Percentiles rank a stretch among this genome's conserved stretches.
Conservation (phyloP, 768 basidiomycete species). For the Nevesoporus exiguus region DNA sequence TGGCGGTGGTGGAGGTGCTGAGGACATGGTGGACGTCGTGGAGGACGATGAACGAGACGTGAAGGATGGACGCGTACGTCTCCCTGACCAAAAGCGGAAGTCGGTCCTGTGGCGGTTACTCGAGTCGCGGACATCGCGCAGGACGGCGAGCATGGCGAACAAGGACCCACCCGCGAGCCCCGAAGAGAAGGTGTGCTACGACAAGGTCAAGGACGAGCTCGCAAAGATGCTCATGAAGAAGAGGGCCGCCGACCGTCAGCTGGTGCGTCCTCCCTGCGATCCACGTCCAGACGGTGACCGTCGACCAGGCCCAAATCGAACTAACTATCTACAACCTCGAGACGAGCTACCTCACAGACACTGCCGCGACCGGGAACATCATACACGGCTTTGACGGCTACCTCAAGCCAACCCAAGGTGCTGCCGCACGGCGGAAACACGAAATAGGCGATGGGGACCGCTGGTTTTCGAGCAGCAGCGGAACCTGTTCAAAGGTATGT, state of each 20-base stretch:
- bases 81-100: conserved; percentile 26
- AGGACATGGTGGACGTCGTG: conserved; percentile 50
- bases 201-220: conserved; percentile 71
- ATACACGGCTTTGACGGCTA: conserved; percentile 87
- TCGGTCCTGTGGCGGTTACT: too few species aligned
- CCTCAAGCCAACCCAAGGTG: conserved; percentile 65
- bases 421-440: conserved; percentile 54
- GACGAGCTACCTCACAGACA: conserved; percentile 72
- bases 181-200: conserved; percentile 73
- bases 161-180: conserved; percentile 42
- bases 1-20: conserved; percentile 52
- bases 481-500: conserved; percentile 68
- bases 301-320: conserved; percentile 66
- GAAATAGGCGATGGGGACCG: conserved; percentile 77
- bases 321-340: conserved; percentile 77
- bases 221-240: conserved; percentile 72
- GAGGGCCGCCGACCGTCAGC: conserved; percentile 68
- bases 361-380: conserved; percentile 81
- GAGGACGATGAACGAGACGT: too few species aligned
- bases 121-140: background rate
- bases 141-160: conserved; percentile 31
- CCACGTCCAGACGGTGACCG: background rate
- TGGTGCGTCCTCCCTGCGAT: conserved; percentile 44
- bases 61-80: conserved; percentile 25
- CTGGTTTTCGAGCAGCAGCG: conserved; percentile 78